Evolutionary conservation across 441 rosid genomes (phyloP).

Genomic region (Breynia disticha): DNA sequence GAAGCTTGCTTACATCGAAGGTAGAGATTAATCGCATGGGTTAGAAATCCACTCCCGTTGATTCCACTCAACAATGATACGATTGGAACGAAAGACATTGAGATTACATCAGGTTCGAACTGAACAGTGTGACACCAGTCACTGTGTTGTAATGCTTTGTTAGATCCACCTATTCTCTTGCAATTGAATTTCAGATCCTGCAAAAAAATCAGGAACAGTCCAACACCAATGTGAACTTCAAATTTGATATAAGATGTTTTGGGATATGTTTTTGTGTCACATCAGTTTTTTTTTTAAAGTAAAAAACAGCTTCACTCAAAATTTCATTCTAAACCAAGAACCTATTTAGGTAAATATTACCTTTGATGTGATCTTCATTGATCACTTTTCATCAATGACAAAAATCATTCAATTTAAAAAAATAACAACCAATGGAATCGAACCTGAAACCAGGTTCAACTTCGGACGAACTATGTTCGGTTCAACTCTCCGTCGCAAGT

Average conservation of each 20-base stretch:
- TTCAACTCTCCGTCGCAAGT: too few relatives aligned
- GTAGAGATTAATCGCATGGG: conserved; percentile 95
- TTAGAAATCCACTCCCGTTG: conserved; percentile 86
- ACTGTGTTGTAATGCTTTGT: conserved; percentile 47
- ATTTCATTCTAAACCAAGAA: too few relatives aligned
- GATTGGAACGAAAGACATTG: conserved; percentile 83
- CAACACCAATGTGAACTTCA: not conserved
- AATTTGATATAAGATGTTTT: not conserved
- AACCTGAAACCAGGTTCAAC: too few relatives aligned
- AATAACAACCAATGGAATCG: too few relatives aligned
- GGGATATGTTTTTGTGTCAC: too few relatives aligned
- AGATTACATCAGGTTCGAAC: conserved; percentile 80
- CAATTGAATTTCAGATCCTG: conserved; percentile 61
- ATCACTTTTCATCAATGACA: too few relatives aligned
- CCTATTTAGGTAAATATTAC: too few relatives aligned
- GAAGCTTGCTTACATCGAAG: conserved; percentile 86
- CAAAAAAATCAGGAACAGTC: conserved; percentile 9
- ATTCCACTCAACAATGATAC: conserved; percentile 87
- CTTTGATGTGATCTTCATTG: too few relatives aligned
- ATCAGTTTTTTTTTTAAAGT: too few relatives aligned
- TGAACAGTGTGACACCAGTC: conserved; percentile 92
- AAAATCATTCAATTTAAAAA: too few relatives aligned
- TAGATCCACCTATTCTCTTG: conserved; percentile 83
- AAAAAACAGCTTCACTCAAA: too few relatives aligned
- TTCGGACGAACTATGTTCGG: too few relatives aligned